Percentiles rank a stretch among this genome's conserved stretches.
Conservation (phyloP, 2,329 filamentous ascomycete genomes). For the Bipolaris oryzae region DNA sequence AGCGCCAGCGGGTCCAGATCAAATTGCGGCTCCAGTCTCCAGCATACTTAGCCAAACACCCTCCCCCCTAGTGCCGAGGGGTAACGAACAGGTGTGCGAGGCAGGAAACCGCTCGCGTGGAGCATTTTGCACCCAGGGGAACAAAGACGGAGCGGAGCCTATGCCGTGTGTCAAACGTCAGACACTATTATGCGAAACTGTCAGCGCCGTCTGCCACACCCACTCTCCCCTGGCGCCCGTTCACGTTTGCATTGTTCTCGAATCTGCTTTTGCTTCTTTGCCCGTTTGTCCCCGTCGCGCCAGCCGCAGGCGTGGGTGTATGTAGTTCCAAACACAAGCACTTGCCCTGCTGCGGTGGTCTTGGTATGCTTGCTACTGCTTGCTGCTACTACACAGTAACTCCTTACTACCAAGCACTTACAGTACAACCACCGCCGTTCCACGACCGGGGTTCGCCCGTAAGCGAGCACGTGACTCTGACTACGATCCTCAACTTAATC, state of each 20-base stretch:
- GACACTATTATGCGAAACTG: conserved; percentile 13
- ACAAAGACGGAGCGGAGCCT: conserved; percentile 7
- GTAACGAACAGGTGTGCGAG: not conserved
- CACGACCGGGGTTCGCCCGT: not conserved
- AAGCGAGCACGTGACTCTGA: conserved; percentile 26
- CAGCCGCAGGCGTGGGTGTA: too few species aligned
- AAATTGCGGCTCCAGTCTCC: conserved; percentile 22
- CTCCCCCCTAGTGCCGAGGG: conserved; percentile 13
- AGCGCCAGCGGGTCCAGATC: conserved; percentile 23
- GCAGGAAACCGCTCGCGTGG: conserved; percentile 12
- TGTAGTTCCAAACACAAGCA: too few species aligned
- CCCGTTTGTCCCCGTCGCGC: conserved; percentile 4
- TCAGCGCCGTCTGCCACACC: not conserved
- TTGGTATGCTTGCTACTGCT: not conserved
- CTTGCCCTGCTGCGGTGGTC: not conserved
- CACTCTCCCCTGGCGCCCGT: too few species aligned
- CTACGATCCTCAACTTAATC: conserved; percentile 22
- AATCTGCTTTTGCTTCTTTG: conserved; percentile 15
- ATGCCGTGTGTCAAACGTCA: conserved; percentile 11
- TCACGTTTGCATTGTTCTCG: conserved; percentile 8
- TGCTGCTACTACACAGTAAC: too few species aligned
- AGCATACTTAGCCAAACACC: conserved; percentile 9
- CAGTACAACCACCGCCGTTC: not conserved
- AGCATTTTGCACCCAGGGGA: not conserved
- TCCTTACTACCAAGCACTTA: too few species aligned